Evolutionary conservation across 2,329 filamentous ascomycete species (phyloP).

Genomic region (Paraphoma sp.): DNA sequence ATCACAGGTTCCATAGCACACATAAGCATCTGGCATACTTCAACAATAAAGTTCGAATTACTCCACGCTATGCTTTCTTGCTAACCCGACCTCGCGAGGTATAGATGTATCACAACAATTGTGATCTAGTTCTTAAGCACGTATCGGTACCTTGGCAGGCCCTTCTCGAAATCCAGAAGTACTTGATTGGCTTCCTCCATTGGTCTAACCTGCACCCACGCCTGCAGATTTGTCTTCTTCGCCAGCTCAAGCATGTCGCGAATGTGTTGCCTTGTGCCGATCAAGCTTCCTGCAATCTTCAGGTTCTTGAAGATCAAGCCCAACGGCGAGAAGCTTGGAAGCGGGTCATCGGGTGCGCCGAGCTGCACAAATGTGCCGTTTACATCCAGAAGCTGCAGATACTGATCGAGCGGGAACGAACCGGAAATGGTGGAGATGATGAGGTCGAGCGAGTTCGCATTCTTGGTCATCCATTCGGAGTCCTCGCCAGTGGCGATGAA

Average conservation of each 20-base stretch:
- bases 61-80: background rate
- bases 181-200: slow-evolving; percentile 49
- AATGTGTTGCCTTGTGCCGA: slow-evolving; percentile 67
- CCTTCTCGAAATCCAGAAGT: slow-evolving; percentile 46
- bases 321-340: slow-evolving; percentile 60
- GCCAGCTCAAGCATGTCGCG: slow-evolving; percentile 59
- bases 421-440: slow-evolving; percentile 65
- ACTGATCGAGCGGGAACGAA: slow-evolving; percentile 64
- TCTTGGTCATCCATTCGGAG: slow-evolving; percentile 63
- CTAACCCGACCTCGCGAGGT: slow-evolving; percentile 9
- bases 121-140: slow-evolving; percentile 39
- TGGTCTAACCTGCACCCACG: slow-evolving; percentile 51
- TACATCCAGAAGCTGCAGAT: slow-evolving; percentile 65
- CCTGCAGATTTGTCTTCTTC: slow-evolving; percentile 48
- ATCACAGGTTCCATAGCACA: no score
- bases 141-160: slow-evolving; percentile 53
- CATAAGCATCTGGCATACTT: background rate
- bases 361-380: slow-evolving; percentile 71
- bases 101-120: background rate
- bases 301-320: slow-evolving; percentile 62
- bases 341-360: slow-evolving; percentile 67
- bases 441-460: slow-evolving; percentile 61
- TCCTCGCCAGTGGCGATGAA: slow-evolving; percentile 68
- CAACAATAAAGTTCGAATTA: background rate
- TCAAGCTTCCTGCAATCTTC: slow-evolving; percentile 68